Conservation (phyloP, 768 basidiomycete genomes). For the Boletus eberwhitei region DNA sequence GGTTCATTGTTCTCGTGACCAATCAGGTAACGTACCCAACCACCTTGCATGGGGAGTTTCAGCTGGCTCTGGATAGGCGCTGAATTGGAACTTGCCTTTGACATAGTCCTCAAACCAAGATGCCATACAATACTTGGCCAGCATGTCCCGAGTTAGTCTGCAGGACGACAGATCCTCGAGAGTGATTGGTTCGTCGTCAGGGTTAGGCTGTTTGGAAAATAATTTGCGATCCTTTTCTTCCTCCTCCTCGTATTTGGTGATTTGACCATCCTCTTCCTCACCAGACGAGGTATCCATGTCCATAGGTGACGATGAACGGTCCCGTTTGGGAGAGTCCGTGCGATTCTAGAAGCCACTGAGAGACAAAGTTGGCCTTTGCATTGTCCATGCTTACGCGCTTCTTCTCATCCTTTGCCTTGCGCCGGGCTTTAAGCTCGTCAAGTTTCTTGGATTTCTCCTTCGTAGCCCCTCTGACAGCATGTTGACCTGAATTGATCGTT, state of each 20-base stretch:
- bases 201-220: conserved; percentile 40
- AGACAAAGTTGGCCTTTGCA: neutral
- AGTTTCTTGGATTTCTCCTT: conserved; percentile 78
- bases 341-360: conserved; percentile 37
- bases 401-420: conserved; percentile 88
- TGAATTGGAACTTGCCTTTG: conserved; percentile 49
- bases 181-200: conserved; percentile 47
- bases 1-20: conserved; percentile 54
- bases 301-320: conserved; percentile 76
- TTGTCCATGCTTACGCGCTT: conserved; percentile 55
- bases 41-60: conserved; percentile 43
- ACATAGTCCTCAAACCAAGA: conserved; percentile 88
- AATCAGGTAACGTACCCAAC: conserved; percentile 84
- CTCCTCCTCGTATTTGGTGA: conserved; percentile 68
- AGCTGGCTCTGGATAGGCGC: neutral
- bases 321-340: conserved; percentile 58
- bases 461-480: conserved; percentile 66
- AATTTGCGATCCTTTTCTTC: conserved; percentile 61
- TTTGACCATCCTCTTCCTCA: conserved; percentile 77
- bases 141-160: conserved; percentile 61
- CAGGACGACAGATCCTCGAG: conserved; percentile 59
- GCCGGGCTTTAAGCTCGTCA: conserved; percentile 80
- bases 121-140: conserved; percentile 68
- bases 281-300: conserved; percentile 82
- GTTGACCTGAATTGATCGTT: conserved; percentile 53